phyloP scores from a whole-genome alignment of 2,329 filamentous ascomycete species.

The Fusarium acutatum region DNA sequence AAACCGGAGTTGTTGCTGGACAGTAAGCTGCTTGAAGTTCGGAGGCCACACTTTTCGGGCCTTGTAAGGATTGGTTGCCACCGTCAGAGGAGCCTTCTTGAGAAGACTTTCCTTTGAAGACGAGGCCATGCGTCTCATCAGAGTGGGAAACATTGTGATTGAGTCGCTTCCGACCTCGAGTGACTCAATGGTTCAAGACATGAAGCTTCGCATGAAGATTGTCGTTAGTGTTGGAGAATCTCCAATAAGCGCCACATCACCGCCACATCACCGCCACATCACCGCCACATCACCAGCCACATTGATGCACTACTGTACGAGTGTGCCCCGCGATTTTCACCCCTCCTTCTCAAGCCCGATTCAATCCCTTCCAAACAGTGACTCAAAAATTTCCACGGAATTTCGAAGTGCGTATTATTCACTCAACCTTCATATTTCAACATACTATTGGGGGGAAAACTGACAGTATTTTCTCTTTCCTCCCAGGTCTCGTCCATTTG shows the following conservation, averaged over 20 bases:
- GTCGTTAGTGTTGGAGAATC: constrained; percentile 10
- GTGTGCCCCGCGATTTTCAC: constrained; percentile 50
- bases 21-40: constrained; percentile 73
- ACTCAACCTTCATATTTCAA: background rate
- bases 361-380: constrained; percentile 37
- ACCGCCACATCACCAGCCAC: constrained; percentile 41
- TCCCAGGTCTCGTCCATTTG: constrained; percentile 42
- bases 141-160: constrained; percentile 47
- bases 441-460: background rate
- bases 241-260: constrained; percentile 37
- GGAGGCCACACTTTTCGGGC: constrained; percentile 82
- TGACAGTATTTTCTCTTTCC: constrained; percentile 6
- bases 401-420: constrained; percentile 30
- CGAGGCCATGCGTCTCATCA: constrained; percentile 47
- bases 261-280: constrained; percentile 43
- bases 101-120: constrained; percentile 41
- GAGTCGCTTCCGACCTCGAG: background rate
- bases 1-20: constrained; percentile 78
- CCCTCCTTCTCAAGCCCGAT: constrained; percentile 43
- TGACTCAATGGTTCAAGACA: constrained; percentile 20
- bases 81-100: constrained; percentile 43
- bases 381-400: constrained; percentile 46
- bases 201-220: constrained; percentile 10
- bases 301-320: constrained; percentile 7
- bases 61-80: constrained; percentile 66